These are phyloP conservation scores for Pleurotus citrinopileatus DNA, from an alignment of 768 basidiomycete genomes.

Conservation along the genomic window DNA sequence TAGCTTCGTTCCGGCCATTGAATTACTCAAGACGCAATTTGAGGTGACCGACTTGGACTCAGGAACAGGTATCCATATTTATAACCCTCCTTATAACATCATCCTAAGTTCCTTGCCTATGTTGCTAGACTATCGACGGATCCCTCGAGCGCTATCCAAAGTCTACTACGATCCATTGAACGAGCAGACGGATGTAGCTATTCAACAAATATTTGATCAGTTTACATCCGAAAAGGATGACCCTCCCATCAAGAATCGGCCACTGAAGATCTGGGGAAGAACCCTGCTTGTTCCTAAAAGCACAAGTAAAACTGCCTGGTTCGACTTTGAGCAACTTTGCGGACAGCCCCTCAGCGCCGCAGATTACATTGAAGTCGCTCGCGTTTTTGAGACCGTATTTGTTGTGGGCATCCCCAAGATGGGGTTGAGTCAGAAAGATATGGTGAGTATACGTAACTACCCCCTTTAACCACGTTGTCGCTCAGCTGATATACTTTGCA, in stretches of 20 bases:
- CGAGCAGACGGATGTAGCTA: slow-evolving; percentile 59
- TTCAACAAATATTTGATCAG: slow-evolving; percentile 82
- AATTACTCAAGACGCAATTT: slow-evolving; percentile 84
- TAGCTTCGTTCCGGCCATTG: slow-evolving; percentile 93
- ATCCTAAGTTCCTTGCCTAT: slow-evolving; percentile 6
- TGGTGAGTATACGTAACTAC: slow-evolving; percentile 41
- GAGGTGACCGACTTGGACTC: slow-evolving; percentile 92
- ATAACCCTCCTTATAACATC: not conserved
- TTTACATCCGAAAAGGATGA: slow-evolving; percentile 58
- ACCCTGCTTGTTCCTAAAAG: slow-evolving; percentile 75
- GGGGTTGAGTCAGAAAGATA: slow-evolving; percentile 83
- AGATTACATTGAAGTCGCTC: slow-evolving; percentile 93
- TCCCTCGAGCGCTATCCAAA: slow-evolving; percentile 89
- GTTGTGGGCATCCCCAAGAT: slow-evolving; percentile 86
- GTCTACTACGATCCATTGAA: slow-evolving; percentile 88
- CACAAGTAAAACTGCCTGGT: slow-evolving; percentile 77
- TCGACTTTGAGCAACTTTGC: slow-evolving; percentile 84
- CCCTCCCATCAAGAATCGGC: slow-evolving; percentile 56
- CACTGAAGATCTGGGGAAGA: slow-evolving; percentile 90
- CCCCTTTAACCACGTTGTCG: slow-evolving; percentile 1
- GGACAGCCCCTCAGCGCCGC: slow-evolving; percentile 89
- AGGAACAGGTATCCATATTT: slow-evolving; percentile 66
- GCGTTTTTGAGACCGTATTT: slow-evolving; percentile 85
- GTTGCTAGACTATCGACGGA: slow-evolving; percentile 82
- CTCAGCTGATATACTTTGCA: slow-evolving; percentile 22